Evolutionary conservation across 2,329 filamentous ascomycete genomes (phyloP).

Genomic region (Penicillium rolfsii): DNA sequence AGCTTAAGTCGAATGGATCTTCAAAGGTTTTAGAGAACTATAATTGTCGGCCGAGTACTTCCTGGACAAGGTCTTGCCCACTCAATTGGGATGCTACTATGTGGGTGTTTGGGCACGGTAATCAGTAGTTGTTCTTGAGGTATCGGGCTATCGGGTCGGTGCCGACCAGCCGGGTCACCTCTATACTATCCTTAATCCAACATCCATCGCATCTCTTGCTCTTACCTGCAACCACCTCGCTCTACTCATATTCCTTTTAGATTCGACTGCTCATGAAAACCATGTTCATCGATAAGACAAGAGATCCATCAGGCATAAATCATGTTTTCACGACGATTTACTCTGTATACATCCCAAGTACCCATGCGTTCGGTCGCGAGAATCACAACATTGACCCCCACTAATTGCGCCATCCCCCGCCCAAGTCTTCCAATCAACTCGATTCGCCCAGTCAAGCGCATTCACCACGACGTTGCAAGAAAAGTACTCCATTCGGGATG

Average conservation of each 20-base stretch:
- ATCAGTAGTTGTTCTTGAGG: not conserved
- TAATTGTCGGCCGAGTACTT: constrained; percentile 24
- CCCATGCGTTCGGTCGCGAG: constrained; percentile 14
- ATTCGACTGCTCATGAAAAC: not conserved
- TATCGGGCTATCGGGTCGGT: not conserved
- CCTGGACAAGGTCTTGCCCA: not conserved
- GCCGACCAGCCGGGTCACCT: not conserved
- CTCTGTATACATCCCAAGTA: not conserved
- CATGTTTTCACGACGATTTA: not conserved
- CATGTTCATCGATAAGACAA: not conserved
- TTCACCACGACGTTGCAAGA: not conserved
- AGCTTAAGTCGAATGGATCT: not conserved
- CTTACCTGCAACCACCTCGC: not conserved
- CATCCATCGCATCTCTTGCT: not conserved
- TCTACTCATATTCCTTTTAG: not conserved
- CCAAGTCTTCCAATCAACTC: constrained; percentile 23
- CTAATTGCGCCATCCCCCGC: constrained; percentile 36
- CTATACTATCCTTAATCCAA: not conserved
- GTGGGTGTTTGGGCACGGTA: not conserved
- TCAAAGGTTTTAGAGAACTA: not conserved
- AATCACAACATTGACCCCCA: constrained; percentile 34
- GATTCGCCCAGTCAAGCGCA: constrained; percentile 1
- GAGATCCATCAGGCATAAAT: not conserved
- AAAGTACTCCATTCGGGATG: not conserved
- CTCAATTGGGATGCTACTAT: not conserved